Conservation (phyloP, 331 rosid species). For the Pyrus hybrid region DNA sequence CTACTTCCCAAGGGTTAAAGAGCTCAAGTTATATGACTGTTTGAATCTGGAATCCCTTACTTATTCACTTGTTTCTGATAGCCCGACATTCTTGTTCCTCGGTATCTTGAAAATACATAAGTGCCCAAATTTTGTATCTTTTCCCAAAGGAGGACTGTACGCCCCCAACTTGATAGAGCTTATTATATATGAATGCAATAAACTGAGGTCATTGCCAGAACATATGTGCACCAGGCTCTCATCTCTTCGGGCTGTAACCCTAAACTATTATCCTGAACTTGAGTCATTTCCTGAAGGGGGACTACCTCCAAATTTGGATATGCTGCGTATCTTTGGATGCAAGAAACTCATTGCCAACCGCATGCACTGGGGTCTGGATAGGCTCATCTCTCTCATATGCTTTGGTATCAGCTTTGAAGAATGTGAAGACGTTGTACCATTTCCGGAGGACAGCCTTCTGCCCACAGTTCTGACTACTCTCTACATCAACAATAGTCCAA, state of each 20-base stretch:
- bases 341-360: background rate
- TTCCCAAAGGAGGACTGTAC: background rate
- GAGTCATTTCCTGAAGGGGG: background rate
- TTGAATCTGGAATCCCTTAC: background rate
- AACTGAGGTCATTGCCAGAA: background rate
- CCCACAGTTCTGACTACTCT: background rate
- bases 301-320: background rate
- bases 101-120: background rate
- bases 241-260: background rate
- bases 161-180: background rate
- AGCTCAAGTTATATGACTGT: background rate
- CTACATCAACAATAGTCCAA: background rate
- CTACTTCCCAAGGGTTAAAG: background rate
- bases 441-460: constrained; percentile 4
- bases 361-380: background rate
- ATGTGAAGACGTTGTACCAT: background rate
- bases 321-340: background rate
- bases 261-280: background rate
- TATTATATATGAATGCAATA: background rate
- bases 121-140: background rate
- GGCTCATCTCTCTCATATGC: background rate
- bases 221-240: background rate
- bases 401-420: background rate
- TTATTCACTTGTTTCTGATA: background rate
- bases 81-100: background rate